Evolutionary conservation across 2,329 filamentous ascomycete genomes (phyloP).

Genomic region (Huntiella omanensis): DNA sequence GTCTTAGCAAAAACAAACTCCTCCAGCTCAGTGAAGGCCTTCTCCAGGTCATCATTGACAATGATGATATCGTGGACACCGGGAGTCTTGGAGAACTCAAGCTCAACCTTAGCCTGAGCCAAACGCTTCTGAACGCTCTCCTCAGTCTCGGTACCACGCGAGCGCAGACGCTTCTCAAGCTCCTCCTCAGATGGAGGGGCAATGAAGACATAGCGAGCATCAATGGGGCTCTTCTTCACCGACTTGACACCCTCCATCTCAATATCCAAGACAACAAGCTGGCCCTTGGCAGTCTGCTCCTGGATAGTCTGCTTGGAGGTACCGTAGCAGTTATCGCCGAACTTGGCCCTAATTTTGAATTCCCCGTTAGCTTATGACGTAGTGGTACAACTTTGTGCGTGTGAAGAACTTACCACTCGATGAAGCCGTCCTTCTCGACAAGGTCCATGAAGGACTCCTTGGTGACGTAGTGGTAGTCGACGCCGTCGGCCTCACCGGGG

Average conservation of each 20-base stretch:
- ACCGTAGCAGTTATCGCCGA: conserved; percentile 73
- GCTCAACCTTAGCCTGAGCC: conserved; percentile 51
- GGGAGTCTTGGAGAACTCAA: conserved; percentile 50
- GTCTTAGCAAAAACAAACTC: conserved; percentile 25
- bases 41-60: conserved; percentile 26
- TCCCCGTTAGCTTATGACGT: neutral
- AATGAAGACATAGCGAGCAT: conserved; percentile 70
- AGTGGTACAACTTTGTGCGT: neutral
- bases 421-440: conserved; percentile 52
- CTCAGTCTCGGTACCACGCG: conserved; percentile 62
- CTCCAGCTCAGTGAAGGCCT: conserved; percentile 33
- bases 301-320: conserved; percentile 65
- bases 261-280: conserved; percentile 75
- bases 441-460: conserved; percentile 49
- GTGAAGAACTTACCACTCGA: conserved; percentile 32
- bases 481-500: conserved; percentile 53
- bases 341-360: conserved; percentile 40
- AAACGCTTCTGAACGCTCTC: conserved; percentile 51
- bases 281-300: conserved; percentile 50
- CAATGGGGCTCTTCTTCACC: conserved; percentile 56
- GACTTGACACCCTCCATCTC: conserved; percentile 98
- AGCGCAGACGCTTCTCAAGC: conserved; percentile 55
- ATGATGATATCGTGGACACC: conserved; percentile 29
- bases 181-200: conserved; percentile 57
- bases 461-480: conserved; percentile 64